Percentiles rank a stretch among this genome's conserved stretches.
These are phyloP conservation scores for Cyberlindnera sargentensis DNA, from an alignment of 805 yeast species.

Conservation along the genomic window DNA sequence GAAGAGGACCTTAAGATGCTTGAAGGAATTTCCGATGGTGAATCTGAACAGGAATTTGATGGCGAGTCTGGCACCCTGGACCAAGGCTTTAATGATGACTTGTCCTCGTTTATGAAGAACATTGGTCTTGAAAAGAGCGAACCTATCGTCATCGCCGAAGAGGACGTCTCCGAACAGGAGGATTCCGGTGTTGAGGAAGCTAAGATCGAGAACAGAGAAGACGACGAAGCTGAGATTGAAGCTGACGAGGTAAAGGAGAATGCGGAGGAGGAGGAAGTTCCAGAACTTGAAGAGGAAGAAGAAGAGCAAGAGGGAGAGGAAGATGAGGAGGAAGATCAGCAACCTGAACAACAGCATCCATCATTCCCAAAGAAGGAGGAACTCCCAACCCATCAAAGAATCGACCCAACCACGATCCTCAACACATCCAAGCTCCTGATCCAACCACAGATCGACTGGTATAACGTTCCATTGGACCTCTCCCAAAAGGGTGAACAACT, in stretches of 20 bases:
- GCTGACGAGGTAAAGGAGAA: constrained; percentile 22
- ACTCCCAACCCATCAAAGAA: constrained; percentile 22
- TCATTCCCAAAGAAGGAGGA: constrained; percentile 13
- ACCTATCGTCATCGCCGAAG: constrained; percentile 29
- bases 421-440: constrained; percentile 48
- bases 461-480: constrained; percentile 42
- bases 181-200: constrained; percentile 31
- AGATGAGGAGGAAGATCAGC: constrained; percentile 16
- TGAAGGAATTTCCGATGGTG: constrained; percentile 46
- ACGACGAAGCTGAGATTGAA: constrained; percentile 12
- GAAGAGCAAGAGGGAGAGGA: constrained; percentile 16
- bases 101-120: constrained; percentile 54
- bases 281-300: constrained; percentile 16
- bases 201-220: constrained; percentile 29
- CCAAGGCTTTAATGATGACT: constrained; percentile 41
- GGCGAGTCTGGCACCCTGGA: constrained; percentile 27
- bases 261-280: constrained; percentile 24
- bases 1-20: constrained; percentile 71
- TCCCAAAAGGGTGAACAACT: constrained; percentile 19
- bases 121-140: constrained; percentile 51
- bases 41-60: constrained; percentile 31
- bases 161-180: constrained; percentile 33
- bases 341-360: constrained; percentile 9
- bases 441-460: constrained; percentile 72
- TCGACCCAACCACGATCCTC: constrained; percentile 35